Evolutionary conservation across 768 basidiomycete genomes (phyloP), one percentile per base, ranked within the genome.

Genomic region (Kwoniella heveanensis): DNA sequence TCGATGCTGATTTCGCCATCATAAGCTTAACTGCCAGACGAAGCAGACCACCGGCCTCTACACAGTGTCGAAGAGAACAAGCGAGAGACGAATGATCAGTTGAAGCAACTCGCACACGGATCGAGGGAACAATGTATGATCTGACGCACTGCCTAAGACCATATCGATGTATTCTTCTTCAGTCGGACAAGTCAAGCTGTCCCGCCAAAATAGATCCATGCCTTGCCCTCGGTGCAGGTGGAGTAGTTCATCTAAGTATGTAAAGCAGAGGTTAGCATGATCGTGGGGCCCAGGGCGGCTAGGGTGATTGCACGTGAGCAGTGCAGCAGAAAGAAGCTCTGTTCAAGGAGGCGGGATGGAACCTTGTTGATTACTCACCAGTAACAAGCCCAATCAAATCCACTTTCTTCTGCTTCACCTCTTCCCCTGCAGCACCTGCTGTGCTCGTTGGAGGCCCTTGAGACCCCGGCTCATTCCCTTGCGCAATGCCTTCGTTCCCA

Each of bases 201-300:
- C 95, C 57, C 95, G 83, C 94, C 94, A 99, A 39, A 94, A 86
- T 6, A 99, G 84, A 74, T 98, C 95, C 9, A 95, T 84, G 0
- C 95, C 95, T 78, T 98, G 95, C 0, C 95, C 95, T 1, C 95
- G 88, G 80, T 97, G 95, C 1, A 98, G 83, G n/a, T 88, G 87
- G 15, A 93, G 79, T 24, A 93, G 80, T 71, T 92, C 91, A 66
- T 86, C 86, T 83, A 61, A 48, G 27, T n/a, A n/a, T n/a, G n/a
- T n/a, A n/a, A n/a, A n/a, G n/a, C n/a, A n/a, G n/a, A n/a, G n/a
- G n/a, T n/a, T n/a, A n/a, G n/a, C n/a, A n/a, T n/a, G n/a, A n/a
- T n/a, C n/a, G n/a, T n/a, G n/a, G n/a, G n/a, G n/a, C n/a, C n/a
- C n/a, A n/a, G n/a, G n/a, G n/a, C n/a, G n/a, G n/a, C n/a, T n/a